phyloP scores from a whole-genome alignment of 805 yeast species.

The Candida piceae region DNA sequence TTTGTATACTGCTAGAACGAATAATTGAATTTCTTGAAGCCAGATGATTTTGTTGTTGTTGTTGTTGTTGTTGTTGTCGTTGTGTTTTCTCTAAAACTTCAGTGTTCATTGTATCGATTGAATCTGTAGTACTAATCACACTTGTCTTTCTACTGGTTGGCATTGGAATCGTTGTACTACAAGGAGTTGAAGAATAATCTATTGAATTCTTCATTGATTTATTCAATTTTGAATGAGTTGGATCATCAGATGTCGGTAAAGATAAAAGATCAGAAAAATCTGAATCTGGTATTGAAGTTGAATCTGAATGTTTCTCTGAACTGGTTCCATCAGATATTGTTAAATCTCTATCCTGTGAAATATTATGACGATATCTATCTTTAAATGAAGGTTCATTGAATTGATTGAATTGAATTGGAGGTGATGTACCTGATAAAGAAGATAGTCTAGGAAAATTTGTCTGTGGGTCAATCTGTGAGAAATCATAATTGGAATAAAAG shows the following conservation, averaged over 20 bases:
- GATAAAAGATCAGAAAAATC: not conserved
- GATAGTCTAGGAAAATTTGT: slow-evolving; percentile 1
- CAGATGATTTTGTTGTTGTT: no score
- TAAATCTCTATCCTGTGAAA: not conserved
- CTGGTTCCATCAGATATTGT: not conserved
- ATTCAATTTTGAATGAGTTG: not conserved
- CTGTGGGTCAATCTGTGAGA: not conserved
- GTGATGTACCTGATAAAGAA: not conserved
- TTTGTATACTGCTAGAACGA: no score
- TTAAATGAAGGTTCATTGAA: slow-evolving; percentile 1
- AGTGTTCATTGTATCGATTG: not conserved
- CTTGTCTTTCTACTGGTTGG: no score
- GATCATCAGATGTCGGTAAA: not conserved
- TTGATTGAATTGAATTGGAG: slow-evolving; percentile 5
- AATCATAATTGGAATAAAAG: not conserved
- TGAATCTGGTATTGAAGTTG: not conserved
- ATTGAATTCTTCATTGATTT: no score
- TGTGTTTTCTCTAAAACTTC: not conserved
- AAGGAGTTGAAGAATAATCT: no score
- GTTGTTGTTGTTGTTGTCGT: no score
- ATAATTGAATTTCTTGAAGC: no score
- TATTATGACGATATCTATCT: not conserved
- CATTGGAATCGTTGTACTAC: no score
- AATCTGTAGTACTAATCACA: not conserved
- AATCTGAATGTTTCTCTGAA: not conserved